phyloP scores from a whole-genome alignment of 305 asterid species.

The Rubia occidens region DNA sequence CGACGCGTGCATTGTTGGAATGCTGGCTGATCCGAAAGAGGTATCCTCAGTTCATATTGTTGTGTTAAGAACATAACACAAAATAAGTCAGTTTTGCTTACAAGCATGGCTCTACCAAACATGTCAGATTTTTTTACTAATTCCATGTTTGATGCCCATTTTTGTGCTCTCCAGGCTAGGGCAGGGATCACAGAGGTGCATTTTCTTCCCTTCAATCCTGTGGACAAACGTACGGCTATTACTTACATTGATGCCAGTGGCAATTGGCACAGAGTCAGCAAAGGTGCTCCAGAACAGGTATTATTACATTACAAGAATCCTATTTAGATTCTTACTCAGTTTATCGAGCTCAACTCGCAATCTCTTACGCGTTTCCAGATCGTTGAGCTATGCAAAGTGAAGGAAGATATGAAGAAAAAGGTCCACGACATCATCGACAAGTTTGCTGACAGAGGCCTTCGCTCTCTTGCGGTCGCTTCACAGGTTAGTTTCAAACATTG shows the following conservation, averaged over 20 bases:
- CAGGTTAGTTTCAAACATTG: slow-evolving; percentile 29
- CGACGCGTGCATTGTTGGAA: slow-evolving; percentile 81
- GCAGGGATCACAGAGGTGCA: slow-evolving; percentile 68
- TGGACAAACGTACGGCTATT: slow-evolving; percentile 72
- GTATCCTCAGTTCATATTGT: slow-evolving; percentile 21
- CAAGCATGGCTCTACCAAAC: too few species aligned
- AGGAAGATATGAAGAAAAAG: slow-evolving; percentile 31
- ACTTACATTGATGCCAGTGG: slow-evolving; percentile 53
- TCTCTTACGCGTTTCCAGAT: slow-evolving; percentile 21
- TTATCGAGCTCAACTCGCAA: background rate
- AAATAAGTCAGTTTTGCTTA: too few species aligned
- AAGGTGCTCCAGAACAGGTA: slow-evolving; percentile 90
- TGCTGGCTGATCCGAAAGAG: slow-evolving; percentile 82
- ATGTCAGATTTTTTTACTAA: too few species aligned
- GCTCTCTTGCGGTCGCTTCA: slow-evolving; percentile 62
- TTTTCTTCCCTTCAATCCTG: slow-evolving; percentile 66
- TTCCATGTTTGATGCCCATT: too few species aligned
- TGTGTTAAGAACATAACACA: too few species aligned
- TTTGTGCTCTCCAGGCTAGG: slow-evolving; percentile 37
- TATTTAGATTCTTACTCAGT: background rate
- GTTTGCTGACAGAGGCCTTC: slow-evolving; percentile 72
- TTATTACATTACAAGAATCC: background rate
- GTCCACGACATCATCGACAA: slow-evolving; percentile 54
- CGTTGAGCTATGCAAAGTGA: slow-evolving; percentile 31
- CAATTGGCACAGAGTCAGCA: slow-evolving; percentile 63